These are phyloP conservation scores for Nakaseomyces uthaithaninus DNA, from an alignment of 1,139 yeast genomes.

Conservation along the genomic window DNA sequence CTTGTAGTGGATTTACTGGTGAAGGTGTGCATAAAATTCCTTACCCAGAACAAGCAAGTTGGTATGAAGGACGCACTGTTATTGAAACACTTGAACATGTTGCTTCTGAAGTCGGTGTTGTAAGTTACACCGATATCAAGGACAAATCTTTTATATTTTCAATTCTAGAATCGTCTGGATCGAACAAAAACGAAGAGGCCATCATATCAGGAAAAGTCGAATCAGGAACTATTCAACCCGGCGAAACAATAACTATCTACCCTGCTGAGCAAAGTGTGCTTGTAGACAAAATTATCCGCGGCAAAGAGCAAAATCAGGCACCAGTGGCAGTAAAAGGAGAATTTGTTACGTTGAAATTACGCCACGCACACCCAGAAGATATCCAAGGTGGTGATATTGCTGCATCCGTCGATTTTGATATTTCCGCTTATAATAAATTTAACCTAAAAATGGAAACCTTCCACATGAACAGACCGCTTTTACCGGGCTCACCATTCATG, in stretches of 20 bases:
- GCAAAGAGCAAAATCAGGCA: constrained; percentile 28
- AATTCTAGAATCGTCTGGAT: constrained; percentile 34
- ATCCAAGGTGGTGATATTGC: constrained; percentile 70
- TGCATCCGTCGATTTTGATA: constrained; percentile 42
- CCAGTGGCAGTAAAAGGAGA: constrained; percentile 62
- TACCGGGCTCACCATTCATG: constrained; percentile 77
- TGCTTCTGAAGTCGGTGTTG: constrained; percentile 27
- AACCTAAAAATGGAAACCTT: constrained; percentile 56
- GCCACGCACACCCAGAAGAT: constrained; percentile 42
- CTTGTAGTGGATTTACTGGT: constrained; percentile 82
- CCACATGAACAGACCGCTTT: constrained; percentile 61
- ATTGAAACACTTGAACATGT: constrained; percentile 45
- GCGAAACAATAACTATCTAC: constrained; percentile 56
- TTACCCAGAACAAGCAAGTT: constrained; percentile 30
- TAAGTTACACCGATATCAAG: constrained; percentile 26
- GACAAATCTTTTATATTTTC: constrained; percentile 35
- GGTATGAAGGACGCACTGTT: constrained; percentile 66
- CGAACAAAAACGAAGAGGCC: constrained; percentile 25
- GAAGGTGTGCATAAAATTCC: constrained; percentile 53
- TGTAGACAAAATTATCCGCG: constrained; percentile 37
- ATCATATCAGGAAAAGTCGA: constrained; percentile 61
- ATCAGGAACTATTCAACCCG: constrained; percentile 68
- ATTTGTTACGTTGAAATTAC: constrained; percentile 51
- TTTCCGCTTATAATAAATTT: constrained; percentile 46
- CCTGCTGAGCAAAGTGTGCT: constrained; percentile 45